Evolutionary conservation across 352 stramenopile genomes (phyloP).

Genomic region (Globisporangium paroecandrum): DNA sequence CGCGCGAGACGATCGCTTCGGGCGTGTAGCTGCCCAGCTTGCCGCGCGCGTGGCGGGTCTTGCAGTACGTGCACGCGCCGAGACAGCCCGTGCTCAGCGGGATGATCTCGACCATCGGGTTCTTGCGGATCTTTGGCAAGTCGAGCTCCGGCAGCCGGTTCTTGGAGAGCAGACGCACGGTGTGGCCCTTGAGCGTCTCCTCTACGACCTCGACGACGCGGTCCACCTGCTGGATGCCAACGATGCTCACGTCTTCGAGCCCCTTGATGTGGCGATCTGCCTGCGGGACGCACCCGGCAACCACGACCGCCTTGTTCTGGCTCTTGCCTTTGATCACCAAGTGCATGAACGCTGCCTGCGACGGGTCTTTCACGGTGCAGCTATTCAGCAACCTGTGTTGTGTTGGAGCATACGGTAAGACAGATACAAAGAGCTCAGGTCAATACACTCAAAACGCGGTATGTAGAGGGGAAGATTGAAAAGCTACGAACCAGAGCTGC

Average conservation of each 20-base stretch:
- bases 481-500: slow-evolving; percentile 62
- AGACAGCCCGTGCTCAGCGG: slow-evolving; percentile 90
- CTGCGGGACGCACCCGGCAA: slow-evolving; percentile 90
- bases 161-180: slow-evolving; percentile 79
- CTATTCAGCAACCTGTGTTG: slow-evolving; percentile 81
- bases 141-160: slow-evolving; percentile 82
- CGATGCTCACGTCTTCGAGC: slow-evolving; percentile 81
- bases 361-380: slow-evolving; percentile 93
- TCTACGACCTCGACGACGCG: slow-evolving; percentile 90
- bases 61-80: slow-evolving; percentile 92
- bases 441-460: not conserved
- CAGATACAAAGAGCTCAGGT: not conserved
- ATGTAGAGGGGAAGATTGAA: not conserved
- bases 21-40: slow-evolving; percentile 87
- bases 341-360: slow-evolving; percentile 89
- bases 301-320: slow-evolving; percentile 84
- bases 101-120: slow-evolving; percentile 92
- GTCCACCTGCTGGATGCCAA: slow-evolving; percentile 91
- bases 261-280: slow-evolving; percentile 81
- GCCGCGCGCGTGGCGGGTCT: slow-evolving; percentile 89
- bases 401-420: not conserved
- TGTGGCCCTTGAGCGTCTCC: slow-evolving; percentile 89
- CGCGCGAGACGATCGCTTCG: slow-evolving; percentile 71
- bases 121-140: slow-evolving; percentile 91
- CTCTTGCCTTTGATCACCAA: slow-evolving; percentile 77